Evolutionary conservation across 805 yeast genomes (phyloP), one percentile per base, ranked within the genome.

Genomic region (Myxozyma mucilagina): DNA sequence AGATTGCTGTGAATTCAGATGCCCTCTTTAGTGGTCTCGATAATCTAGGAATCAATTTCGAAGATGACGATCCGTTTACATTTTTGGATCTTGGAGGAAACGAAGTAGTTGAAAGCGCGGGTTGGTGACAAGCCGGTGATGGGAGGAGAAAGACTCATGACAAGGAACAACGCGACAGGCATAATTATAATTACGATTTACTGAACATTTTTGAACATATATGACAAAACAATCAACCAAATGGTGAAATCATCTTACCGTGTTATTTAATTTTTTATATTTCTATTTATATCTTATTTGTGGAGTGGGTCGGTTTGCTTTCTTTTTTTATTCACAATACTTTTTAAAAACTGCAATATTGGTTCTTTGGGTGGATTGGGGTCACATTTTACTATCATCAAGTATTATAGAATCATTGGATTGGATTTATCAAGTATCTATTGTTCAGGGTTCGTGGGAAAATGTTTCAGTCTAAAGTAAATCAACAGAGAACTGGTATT

Each of bases 21-120:
- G 48, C 44, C 5, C 41, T 53, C 29, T 48, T 41, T 47, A 50
- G 45, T 7, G 48, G 29, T 14, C 34, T 53, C 35, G 61, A 47
- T 20, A 29, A 34, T 52, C 31, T 52, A 13, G 51, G 56, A 13
- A 38, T 38, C 8, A 29, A 39, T 47, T 14, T 18, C 5, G 45
- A 42, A 11, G 60, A 56, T 14, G 59, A 57, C 4, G 64, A 61
- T 47, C 64, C 64, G 20, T 61, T 61, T 38, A 57, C 64, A 13
- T 57, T 61, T 42, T 45, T 61, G 13, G 61, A 49, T 35, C 59
- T 48, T 32, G 61, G 51, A n/a, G 61, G 59, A 13, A 61, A 61
- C 44, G 65, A 53, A 24, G 62, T 57, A 24, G 62, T 58, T 31
- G 62, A 57, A 47, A 44, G 53, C 11, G 56, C 51, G 14, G 53